phyloP scores from a whole-genome alignment of 768 basidiomycete genomes.

The Lentinula sp. region DNA sequence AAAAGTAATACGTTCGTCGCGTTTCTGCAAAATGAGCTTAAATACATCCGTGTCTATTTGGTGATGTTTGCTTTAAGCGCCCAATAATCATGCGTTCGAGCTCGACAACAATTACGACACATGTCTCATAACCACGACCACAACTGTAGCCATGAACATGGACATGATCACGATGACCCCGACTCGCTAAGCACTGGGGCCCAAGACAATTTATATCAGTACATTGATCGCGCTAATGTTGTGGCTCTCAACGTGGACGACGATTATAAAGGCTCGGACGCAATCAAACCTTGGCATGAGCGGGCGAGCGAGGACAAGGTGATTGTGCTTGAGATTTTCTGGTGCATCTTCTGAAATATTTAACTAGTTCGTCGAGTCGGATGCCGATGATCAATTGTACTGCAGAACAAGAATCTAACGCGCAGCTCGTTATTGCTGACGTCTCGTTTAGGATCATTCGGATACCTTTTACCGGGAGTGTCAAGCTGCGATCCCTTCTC shows the following conservation, averaged over 20 bases:
- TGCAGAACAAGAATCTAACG: not conserved
- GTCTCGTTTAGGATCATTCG: slow-evolving; percentile 60
- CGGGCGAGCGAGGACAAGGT: slow-evolving; percentile 69
- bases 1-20: not conserved
- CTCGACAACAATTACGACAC: too few relatives aligned
- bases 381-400: slow-evolving; percentile 88
- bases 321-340: slow-evolving; percentile 13
- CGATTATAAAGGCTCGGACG: slow-evolving; percentile 33
- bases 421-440: not conserved
- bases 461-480: slow-evolving; percentile 82
- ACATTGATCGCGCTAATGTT: slow-evolving; percentile 79
- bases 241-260: slow-evolving; percentile 66
- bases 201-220: slow-evolving; percentile 64
- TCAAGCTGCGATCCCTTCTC: slow-evolving; percentile 76
- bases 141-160: slow-evolving; percentile 52
- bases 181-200: slow-evolving; percentile 41
- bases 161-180: slow-evolving; percentile 50
- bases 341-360: not conserved
- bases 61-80: not conserved
- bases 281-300: slow-evolving; percentile 87
- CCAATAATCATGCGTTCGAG: too few relatives aligned
- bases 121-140: slow-evolving; percentile 59
- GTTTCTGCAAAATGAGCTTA: not conserved
- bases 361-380: slow-evolving; percentile 74
- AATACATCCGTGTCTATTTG: not conserved